Conservation (phyloP, 495 filamentous ascomycete species). For the Lasiosphaeria miniovina region DNA sequence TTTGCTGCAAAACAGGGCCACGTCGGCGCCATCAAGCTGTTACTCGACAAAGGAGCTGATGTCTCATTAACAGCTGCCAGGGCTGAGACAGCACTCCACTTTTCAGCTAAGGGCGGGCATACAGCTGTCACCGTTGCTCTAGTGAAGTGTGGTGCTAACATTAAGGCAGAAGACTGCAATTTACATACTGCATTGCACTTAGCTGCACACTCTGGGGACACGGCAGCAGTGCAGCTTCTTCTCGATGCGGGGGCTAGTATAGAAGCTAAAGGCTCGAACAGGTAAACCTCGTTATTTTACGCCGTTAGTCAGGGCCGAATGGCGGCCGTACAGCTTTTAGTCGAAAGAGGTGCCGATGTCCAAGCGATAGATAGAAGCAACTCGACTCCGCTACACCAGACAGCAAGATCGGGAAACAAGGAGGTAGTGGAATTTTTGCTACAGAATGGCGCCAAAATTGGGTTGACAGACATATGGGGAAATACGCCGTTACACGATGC, state of each 20-base stretch:
- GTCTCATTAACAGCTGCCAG: background rate
- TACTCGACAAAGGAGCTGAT: background rate
- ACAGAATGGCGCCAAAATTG: background rate
- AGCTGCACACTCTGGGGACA: too few species aligned
- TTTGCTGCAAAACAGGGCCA: background rate
- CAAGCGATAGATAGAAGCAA: background rate
- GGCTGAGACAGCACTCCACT: background rate
- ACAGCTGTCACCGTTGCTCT: background rate
- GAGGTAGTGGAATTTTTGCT: background rate
- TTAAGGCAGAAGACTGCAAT: too few species aligned
- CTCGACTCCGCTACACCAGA: background rate
- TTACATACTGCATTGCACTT: too few species aligned
- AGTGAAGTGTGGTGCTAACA: too few species aligned
- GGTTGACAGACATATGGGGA: background rate
- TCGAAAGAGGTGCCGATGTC: background rate
- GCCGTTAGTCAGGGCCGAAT: too few species aligned
- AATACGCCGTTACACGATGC: background rate
- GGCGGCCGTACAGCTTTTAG: background rate
- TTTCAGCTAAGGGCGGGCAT: background rate
- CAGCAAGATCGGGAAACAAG: background rate
- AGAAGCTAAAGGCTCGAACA: too few species aligned
- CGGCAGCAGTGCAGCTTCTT: too few species aligned
- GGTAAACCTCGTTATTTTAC: too few species aligned
- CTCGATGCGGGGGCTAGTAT: too few species aligned
- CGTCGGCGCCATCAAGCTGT: background rate